Evolutionary conservation across 768 basidiomycete species (phyloP), one percentile per base, ranked within the genome.

Genomic region (Termitomyces titanicus): DNA sequence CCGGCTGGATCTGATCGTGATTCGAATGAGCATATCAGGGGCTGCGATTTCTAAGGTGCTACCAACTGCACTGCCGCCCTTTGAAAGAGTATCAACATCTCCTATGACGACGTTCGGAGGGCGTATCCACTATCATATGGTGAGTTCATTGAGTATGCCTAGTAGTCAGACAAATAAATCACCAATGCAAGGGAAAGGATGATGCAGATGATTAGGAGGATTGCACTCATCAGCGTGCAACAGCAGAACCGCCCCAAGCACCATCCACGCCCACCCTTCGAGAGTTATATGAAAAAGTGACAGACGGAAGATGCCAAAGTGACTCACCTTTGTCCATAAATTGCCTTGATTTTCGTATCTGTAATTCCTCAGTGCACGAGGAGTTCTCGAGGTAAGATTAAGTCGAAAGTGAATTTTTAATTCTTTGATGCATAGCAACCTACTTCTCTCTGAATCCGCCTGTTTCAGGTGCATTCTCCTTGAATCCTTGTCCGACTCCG

Each of bases 181-280:
- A 92, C 92, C 72, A 92, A 63, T 13, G 80, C 81, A 43, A 94
- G 74, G 0, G 86, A 70, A 27, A 92, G 75, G 12, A 87, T 57
- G 50, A 92, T 82, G 71, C 83, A 79, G 51, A 88, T 66, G 47
- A 91, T 60, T 29, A 93, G 64, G 66, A 93, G 82, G 35, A 89
- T 52, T 11, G 73, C 62, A 15, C 82, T 81, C 78, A 92, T 76
- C 20, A 92, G 47, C 12, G 85, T 84, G 70, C 91, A 94, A 63
- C 84, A 89, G 68, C 81, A 86, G 69, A 92, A 86, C 60, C 91
- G 71, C 50, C 86, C 83, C 37, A 83, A 67, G 66, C 85, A 87
- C 18, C 82, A 67, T 27, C 72, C 77, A 54, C 85, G 72, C 51
- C 83, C 73, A 15, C 89, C 88, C 86, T 88, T 59, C n/a, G 8